Base-by-base conservation (phyloP, 2,329 filamentous ascomycete species). In the Cryphonectria nitschkei region DNA sequence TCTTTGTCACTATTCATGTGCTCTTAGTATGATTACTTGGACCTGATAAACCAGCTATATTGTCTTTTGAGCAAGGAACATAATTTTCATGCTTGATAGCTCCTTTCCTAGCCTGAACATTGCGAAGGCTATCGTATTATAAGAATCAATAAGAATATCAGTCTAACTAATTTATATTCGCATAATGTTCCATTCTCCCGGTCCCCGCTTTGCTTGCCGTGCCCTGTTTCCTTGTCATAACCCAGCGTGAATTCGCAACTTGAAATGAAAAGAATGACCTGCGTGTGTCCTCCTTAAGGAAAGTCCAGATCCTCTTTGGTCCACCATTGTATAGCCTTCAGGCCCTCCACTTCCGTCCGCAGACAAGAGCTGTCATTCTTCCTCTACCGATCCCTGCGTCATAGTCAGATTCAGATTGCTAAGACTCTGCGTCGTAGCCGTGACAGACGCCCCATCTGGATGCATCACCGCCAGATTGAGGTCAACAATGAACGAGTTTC, bases 401-500 rank as follows among this genome's bases (percentile, higher is more conserved):
- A 29, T 14, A 9, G n/a, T 7, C 9, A 70, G 54, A 19, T 66
- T 65, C 16, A 70, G 7, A 62, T 70, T 37, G 1, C 65, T 52
- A 26, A 70, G 65, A 7, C 29, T 50, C 34, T 64, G 65, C 1
- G 43, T 56, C 34, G 66, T 16, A 2, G 66, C 68, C 37, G 65
- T 52, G n/a, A 72, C 14, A 2, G 65, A 70, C 13, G 65, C 68
- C 22, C 61, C 68, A 5, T n/a, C 61, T 37, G 68, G 68, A 43
- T 66, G 60, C 34, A 50, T 50, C 8, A 61, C 54, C 29, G 68
- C 68, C 46, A 52, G 41, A 29, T 72, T 72, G 26, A 72, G 68
- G 43, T 72, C 71, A 41, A 72, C 32, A 5, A 72, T 58, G 43
- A 72, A 68, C 16, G 37, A 13, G 46, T 37, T 69, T 13, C 29